phyloP scores from a whole-genome alignment of 2,329 filamentous ascomycete species.

The Metarhizium guizhouense region DNA sequence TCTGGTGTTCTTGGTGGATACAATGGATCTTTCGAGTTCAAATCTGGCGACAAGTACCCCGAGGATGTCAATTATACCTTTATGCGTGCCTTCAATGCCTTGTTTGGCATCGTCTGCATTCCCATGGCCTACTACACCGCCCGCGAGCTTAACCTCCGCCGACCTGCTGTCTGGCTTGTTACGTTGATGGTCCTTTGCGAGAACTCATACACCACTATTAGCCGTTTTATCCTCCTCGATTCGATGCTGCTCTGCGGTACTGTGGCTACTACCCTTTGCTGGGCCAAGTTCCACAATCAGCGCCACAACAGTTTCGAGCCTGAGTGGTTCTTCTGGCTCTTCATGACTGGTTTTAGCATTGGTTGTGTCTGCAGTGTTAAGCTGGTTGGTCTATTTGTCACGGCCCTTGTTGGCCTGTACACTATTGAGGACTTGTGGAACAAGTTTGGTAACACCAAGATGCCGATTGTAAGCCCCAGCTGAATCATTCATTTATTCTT shows the following conservation, averaged over 20 bases:
- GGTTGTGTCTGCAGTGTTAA: slow-evolving; percentile 98
- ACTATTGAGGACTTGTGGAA: slow-evolving; percentile 95
- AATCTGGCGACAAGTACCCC: slow-evolving; percentile 93
- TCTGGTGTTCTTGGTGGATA: slow-evolving; percentile 95
- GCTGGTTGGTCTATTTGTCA: slow-evolving; percentile 94
- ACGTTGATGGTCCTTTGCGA: slow-evolving; percentile 97
- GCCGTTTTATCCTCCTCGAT: slow-evolving; percentile 93
- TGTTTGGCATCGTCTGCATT: slow-evolving; percentile 87
- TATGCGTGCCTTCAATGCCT: slow-evolving; percentile 95
- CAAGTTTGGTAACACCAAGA: slow-evolving; percentile 91
- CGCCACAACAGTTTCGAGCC: slow-evolving; percentile 77
- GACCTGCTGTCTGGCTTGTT: slow-evolving; percentile 86
- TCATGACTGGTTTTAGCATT: slow-evolving; percentile 89
- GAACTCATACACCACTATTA: slow-evolving; percentile 99
- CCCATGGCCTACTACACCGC: slow-evolving; percentile 94
- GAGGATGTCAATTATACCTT: slow-evolving; percentile 93
- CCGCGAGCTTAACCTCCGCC: slow-evolving; percentile 77
- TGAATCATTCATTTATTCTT: slow-evolving; percentile 5
- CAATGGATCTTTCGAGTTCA: slow-evolving; percentile 99
- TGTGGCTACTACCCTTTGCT: slow-evolving; percentile 95
- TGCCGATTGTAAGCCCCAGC: slow-evolving; percentile 59
- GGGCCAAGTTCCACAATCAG: slow-evolving; percentile 90
- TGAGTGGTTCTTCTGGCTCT: slow-evolving; percentile 92
- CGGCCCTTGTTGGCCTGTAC: slow-evolving; percentile 89
- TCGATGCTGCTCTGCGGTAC: slow-evolving; percentile 99